Base-by-base conservation (phyloP, 768 basidiomycete genomes). In the Leccinum broughii region DNA sequence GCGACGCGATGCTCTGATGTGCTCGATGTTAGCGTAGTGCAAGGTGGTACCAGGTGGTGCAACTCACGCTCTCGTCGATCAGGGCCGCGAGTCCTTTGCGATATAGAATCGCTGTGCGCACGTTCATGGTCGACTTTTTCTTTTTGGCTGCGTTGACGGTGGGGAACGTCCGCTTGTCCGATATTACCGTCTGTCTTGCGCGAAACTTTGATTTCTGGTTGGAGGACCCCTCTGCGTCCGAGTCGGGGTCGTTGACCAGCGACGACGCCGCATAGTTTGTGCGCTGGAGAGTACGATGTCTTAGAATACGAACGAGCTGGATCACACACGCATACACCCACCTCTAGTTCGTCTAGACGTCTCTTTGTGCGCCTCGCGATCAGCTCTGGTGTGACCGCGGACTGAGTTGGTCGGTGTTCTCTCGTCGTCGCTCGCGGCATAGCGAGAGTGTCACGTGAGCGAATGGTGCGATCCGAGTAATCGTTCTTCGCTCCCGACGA, bases 281-380 rank as follows among this genome's bases (percentile, higher is more conserved):
- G 57, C 86, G 82, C 91, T 93, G 66, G 53, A 57, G 24, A 32
- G 55, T 55, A n/a, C 53, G 51, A 44, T 39, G 34, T 63, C 11
- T 57, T 61, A 56, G 32, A 6, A 26, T n/a, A 30, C 24, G 3
- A 1, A 50, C 22, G n/a, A 28, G 28, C 20, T 3, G 3, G 1
- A 22, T 10, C 17, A 37, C 32, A 32, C 30, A 3, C 34, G 34
- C 34, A 34, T 34, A 34, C 34, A 56, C 72, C 11, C 65, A 88
- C 92, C 82, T 95, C 92, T 53, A 95, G 86, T 72, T 95, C 92
- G 62, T 90, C 90, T 8, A 95, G 82, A 72, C 89, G 92, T 46
- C 85, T 78, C 72, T 83, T 87, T 9, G 85, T 89, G 59, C 92
- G 85, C 71, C 89, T 91, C 10, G 87, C 84, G 58, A 93, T 80